Evolutionary conservation across 495 filamentous ascomycete genomes (phyloP).

Genomic region (Zalerion maritima): DNA sequence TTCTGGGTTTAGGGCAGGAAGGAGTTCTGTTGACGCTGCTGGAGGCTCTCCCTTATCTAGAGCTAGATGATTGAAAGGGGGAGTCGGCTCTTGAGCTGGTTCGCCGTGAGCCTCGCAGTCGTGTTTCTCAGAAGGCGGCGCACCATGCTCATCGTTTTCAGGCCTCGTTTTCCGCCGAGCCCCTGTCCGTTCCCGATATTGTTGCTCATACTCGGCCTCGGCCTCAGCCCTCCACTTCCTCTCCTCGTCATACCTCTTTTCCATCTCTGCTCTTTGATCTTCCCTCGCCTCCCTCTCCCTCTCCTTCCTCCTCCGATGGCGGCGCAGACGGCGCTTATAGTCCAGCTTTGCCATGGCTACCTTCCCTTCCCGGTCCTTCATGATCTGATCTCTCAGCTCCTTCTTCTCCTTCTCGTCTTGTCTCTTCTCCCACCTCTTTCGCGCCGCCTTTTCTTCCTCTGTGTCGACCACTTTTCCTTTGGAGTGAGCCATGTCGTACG

Average conservation of each 20-base stretch:
- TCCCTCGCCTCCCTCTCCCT: conserved; percentile 10
- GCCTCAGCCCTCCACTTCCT: conserved; percentile 11
- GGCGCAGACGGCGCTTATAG: conserved; percentile 12
- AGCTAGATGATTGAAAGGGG: no score
- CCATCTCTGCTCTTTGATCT: conserved; percentile 8
- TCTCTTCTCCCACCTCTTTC: conserved; percentile 22
- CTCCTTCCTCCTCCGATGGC: conserved; percentile 16
- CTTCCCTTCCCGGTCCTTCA: conserved; percentile 21
- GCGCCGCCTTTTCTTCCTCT: conserved; percentile 43
- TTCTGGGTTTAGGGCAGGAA: no score
- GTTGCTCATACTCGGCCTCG: conserved; percentile 10
- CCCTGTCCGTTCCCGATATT: no score
- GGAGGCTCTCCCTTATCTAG: no score
- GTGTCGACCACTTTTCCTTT: conserved; percentile 56
- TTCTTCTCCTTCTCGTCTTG: conserved; percentile 37
- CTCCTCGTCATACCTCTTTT: conserved; percentile 18
- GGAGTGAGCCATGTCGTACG: conserved; percentile 73
- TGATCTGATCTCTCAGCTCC: conserved; percentile 34
- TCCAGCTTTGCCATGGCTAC: conserved; percentile 15
- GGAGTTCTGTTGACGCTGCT: no score
- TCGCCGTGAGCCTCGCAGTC: no score
- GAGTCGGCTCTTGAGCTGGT: no score
- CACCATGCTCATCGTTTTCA: no score
- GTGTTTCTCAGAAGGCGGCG: no score
- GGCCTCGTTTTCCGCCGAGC: no score